Conservation (phyloP, 768 basidiomycete species). For the Auricularia sp. region DNA sequence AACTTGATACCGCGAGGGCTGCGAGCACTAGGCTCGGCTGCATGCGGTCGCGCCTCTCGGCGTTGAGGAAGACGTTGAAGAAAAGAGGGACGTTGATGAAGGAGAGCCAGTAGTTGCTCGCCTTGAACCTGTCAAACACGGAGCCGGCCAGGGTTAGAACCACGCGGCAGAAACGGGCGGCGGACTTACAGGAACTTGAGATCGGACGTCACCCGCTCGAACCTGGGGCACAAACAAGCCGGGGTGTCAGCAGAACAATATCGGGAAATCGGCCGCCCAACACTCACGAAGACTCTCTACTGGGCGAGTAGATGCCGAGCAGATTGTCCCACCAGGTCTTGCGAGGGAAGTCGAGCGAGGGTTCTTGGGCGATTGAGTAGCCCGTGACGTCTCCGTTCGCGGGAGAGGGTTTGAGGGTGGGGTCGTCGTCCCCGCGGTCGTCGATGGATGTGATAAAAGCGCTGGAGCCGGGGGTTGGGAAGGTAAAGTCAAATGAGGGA, state of each 20-base stretch:
- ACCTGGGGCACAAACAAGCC: neutral
- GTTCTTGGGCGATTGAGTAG: constrained; percentile 35
- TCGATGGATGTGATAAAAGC: neutral
- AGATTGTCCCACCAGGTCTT: constrained; percentile 77
- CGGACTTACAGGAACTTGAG: constrained; percentile 39
- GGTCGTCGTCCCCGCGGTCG: neutral
- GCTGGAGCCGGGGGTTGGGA: neutral
- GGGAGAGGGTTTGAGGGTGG: neutral
- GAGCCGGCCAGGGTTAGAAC: neutral
- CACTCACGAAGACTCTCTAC: constrained; percentile 26
- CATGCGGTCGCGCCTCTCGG: neutral
- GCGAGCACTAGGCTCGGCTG: constrained; percentile 29
- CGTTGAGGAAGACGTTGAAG: constrained; percentile 6
- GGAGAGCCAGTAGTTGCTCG: constrained; percentile 8
- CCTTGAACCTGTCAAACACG: neutral
- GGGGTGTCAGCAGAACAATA: constrained; percentile 17
- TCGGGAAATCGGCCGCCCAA: constrained; percentile 34
- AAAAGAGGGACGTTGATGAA: constrained; percentile 10
- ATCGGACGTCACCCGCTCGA: constrained; percentile 37
- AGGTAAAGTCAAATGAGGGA: neutral
- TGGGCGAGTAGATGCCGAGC: constrained; percentile 38
- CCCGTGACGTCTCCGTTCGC: neutral
- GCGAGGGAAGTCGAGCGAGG: constrained; percentile 56
- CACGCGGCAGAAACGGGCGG: neutral
- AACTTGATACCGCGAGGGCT: constrained; percentile 55